Base-by-base conservation (phyloP, 495 filamentous ascomycete species). In the Trichoderma gamsii region DNA sequence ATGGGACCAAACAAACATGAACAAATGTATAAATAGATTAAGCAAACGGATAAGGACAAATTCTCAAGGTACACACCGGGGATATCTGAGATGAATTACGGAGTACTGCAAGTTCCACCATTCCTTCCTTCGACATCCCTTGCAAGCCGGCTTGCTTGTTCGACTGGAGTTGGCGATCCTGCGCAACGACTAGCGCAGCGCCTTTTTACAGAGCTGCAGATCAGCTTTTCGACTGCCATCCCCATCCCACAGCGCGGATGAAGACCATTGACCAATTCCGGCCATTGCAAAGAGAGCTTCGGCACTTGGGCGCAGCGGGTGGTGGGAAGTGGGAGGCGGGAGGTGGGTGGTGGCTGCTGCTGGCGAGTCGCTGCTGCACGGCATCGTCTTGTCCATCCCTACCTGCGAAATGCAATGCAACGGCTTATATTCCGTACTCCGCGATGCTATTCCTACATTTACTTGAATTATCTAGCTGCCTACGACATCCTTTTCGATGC, bases 241-340 rank as follows among this genome's bases (percentile, higher is more conserved):
- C 8, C 35, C 35, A 38, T 38, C 35, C 8, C 8, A 38, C 3
- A 38, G 35, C 43, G 18, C 43, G 18, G 13, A 46, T 46, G 12
- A 7, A 15, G 12, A 46, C 18, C 21, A 23, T 11, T 52, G 49
- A 2, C 49, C 49, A 52, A 2, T 7, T 23, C 49, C 21, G 18
- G 49, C 0, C 49, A 52, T n/a, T 38, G n/a, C 21, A 21, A 18
- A 27, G 4, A 61, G 25, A 4, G 12, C 23, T 25, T 32, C 56
- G 56, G 56, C 56, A 61, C 56, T 61, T 61, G 56, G 51, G 21
- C 13, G 43, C 43, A 56, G 4, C 21, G n/a, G n/a, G 51, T 18
- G 23, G 56, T 29, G n/a, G 11, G 2, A 4, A 1, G 13, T n/a
- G 18, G 9, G 29, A 25, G 7, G 3, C 2, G n/a, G n/a, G 51